Evolutionary conservation across 306 rosid species (phyloP), one percentile per base, ranked within the genome.

Genomic region (Inga leiocalycina): DNA sequence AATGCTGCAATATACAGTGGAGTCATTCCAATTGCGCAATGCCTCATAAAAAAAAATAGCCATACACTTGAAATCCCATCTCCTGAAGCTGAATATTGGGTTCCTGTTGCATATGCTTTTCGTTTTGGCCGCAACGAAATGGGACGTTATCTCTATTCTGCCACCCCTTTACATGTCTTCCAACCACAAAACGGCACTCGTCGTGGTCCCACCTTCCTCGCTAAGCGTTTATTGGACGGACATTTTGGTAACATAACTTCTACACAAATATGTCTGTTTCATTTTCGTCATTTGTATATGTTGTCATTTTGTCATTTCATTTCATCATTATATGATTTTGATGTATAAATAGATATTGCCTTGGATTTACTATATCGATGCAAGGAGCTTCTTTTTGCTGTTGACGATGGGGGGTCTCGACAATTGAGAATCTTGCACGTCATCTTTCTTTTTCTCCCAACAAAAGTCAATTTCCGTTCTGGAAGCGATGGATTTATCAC

Each of bases 401-500:
- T 0, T 4, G 34, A 41, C 19, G 0, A 0, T 0, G 0, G 2
- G 0, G 9, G 27, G 0, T 1, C 0, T 9, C 73, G 37, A 17
- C 43, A 3, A 37, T 35, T 16, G 0, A 37, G 6, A 37, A 0
- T 37, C 37, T 68, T 17, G 73, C 48, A 16, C 0, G 0, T 3
- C 0, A 0, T 6, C 22, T 19, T 19, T 13, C 27, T 13, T 0
- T 12, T 2, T 48, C 4, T 37, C 39, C 4, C 6, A 37, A 4
- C 6, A 37, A 0, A 37, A 37, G 39, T 37, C 61, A 15, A 54
- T 8, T 54, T 54, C 22, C 22, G 10, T 54, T 54, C 22, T 54
- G 9, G 61, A 19, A 54, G 61, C 61, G 24, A 54, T 54, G n/a
- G 8, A 6, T 54, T 10, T 54, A 19, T 54, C 24, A 54, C 24